Evolutionary conservation across 306 rosid species (phyloP).

Genomic region (Medicago lupulina): DNA sequence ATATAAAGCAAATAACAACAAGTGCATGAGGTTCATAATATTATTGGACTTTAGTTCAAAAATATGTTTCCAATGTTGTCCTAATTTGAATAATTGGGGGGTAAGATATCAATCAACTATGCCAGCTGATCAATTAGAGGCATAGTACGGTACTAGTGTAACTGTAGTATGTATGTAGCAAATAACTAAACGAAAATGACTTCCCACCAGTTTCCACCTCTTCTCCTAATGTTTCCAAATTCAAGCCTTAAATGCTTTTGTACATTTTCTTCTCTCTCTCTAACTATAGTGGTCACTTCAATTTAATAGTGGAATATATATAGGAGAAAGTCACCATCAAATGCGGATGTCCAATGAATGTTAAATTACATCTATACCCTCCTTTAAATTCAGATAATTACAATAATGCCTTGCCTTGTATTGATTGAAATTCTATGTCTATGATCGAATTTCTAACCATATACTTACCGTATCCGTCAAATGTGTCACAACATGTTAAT

Average conservation of each 20-base stretch:
- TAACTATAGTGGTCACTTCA: slow-evolving; percentile 39
- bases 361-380: slow-evolving; percentile 45
- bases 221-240: slow-evolving; percentile 62
- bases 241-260: slow-evolving; percentile 64
- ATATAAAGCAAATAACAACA: not conserved
- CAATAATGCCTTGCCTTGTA: slow-evolving; percentile 23
- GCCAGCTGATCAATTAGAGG: slow-evolving; percentile 48
- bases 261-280: slow-evolving; percentile 45
- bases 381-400: slow-evolving; percentile 18
- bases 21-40: not conserved
- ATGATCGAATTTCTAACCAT: not conserved
- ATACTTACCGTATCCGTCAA: too few relatives aligned
- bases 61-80: not conserved
- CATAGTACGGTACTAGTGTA: slow-evolving; percentile 44
- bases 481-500: not conserved
- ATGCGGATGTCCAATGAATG: slow-evolving; percentile 46
- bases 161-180: slow-evolving; percentile 56
- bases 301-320: slow-evolving; percentile 52
- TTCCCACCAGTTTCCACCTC: slow-evolving; percentile 58
- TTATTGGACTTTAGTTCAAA: not conserved
- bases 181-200: slow-evolving; percentile 81
- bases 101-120: slow-evolving; percentile 38
- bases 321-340: slow-evolving; percentile 52
- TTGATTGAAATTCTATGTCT: not conserved
- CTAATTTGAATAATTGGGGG: slow-evolving; percentile 32